Evolutionary conservation across 768 basidiomycete genomes (phyloP).

Genomic region (Auricularia auricula-judae): DNA sequence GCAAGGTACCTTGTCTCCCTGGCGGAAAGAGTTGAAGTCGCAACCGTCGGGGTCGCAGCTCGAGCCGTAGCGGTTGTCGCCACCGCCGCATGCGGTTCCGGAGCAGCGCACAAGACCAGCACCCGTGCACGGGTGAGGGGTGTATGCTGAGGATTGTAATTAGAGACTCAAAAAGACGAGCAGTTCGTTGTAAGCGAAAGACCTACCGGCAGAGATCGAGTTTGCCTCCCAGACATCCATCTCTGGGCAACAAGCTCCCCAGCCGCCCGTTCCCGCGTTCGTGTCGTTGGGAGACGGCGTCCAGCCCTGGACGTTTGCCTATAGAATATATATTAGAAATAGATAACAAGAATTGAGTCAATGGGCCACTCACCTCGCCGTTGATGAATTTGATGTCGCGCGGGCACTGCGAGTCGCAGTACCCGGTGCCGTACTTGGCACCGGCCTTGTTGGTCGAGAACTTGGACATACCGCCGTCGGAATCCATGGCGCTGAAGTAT

Average conservation of each 20-base stretch:
- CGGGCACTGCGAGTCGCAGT: conserved; percentile 54
- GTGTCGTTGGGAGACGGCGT: conserved; percentile 22
- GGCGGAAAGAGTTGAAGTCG: conserved; percentile 52
- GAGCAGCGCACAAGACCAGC: conserved; percentile 31
- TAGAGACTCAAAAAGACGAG: not conserved
- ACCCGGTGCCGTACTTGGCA: conserved; percentile 53
- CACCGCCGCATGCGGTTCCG: conserved; percentile 29
- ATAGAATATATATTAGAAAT: not conserved
- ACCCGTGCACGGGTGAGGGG: conserved; percentile 39
- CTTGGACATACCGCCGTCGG: conserved; percentile 39
- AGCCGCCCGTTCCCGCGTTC: conserved; percentile 36
- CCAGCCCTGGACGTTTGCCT: conserved; percentile 42
- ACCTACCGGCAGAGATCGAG: conserved; percentile 25
- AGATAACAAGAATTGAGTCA: too few species aligned
- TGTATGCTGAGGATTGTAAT: conserved; percentile 26
- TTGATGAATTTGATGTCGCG: conserved; percentile 50
- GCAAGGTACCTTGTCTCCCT: conserved; percentile 24
- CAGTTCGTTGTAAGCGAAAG: not conserved
- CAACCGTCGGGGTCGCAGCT: conserved; percentile 45
- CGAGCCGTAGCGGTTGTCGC: conserved; percentile 28
- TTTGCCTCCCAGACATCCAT: conserved; percentile 57
- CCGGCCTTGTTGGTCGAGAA: conserved; percentile 47
- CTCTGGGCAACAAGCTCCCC: conserved; percentile 46
- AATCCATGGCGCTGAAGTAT: conserved; percentile 51
- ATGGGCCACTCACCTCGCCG: conserved; percentile 29